Conservation (phyloP, 148 eudicot species). For the Fagopyrum homotropicum region DNA sequence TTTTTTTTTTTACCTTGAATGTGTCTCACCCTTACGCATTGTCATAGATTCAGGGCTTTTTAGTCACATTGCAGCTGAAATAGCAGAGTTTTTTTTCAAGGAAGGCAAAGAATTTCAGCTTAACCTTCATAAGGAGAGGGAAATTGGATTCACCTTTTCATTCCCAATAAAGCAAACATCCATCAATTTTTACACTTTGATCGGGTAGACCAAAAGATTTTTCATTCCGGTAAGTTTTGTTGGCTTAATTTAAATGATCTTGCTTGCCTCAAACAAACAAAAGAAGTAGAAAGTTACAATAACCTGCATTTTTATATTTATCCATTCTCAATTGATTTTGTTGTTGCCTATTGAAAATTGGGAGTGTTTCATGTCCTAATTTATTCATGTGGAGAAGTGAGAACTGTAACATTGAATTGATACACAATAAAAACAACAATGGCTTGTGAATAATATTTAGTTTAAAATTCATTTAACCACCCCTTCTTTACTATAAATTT, state of each 20-base stretch:
- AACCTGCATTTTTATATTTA: constrained; percentile 2
- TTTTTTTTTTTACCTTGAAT: too few species aligned
- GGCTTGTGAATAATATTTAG: too few species aligned
- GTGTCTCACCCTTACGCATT: background rate
- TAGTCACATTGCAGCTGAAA: constrained; percentile 34
- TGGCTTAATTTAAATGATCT: background rate
- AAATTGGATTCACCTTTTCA: constrained; percentile 43
- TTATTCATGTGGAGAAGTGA: too few species aligned
- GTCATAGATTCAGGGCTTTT: constrained; percentile 25
- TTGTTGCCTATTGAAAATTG: background rate
- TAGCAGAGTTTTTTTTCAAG: constrained; percentile 17
- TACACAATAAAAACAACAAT: too few species aligned
- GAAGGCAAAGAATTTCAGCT: constrained; percentile 17
- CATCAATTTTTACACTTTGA: constrained; percentile 33
- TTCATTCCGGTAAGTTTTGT: constrained; percentile 23
- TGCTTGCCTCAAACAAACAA: too few species aligned
- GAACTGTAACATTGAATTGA: too few species aligned
- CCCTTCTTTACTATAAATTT: too few species aligned
- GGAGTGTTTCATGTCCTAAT: too few species aligned
- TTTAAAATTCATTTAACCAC: too few species aligned
- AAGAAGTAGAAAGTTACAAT: too few species aligned
- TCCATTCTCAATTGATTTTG: background rate
- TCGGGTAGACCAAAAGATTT: constrained; percentile 39
- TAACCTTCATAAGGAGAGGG: constrained; percentile 25
- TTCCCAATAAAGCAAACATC: constrained; percentile 34